Evolutionary conservation across 305 asterid species (phyloP).

Genomic region (Galium porrigens): DNA sequence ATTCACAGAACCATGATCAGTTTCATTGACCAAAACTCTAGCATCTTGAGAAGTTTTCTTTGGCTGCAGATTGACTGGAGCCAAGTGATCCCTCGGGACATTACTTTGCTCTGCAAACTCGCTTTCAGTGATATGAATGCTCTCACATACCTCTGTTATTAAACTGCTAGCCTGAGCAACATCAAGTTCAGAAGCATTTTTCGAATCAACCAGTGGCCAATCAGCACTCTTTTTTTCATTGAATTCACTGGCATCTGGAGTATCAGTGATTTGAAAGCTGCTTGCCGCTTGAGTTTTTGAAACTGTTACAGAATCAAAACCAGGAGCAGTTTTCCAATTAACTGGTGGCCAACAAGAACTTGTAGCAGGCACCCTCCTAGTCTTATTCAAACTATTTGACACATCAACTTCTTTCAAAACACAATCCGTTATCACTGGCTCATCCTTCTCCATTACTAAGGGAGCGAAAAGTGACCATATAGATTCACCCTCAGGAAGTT

Average conservation of each 20-base stretch:
- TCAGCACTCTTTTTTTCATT: conserved; percentile 14
- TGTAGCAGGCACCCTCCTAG: conserved; percentile 22
- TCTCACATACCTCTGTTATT: conserved; percentile 12
- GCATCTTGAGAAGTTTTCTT: conserved; percentile 23
- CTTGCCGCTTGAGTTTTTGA: conserved; percentile 8
- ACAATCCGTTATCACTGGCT: conserved; percentile 8
- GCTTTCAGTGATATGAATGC: conserved; percentile 14
- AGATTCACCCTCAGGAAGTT: conserved; percentile 54
- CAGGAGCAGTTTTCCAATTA: conserved; percentile 62
- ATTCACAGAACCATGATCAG: conserved; percentile 23
- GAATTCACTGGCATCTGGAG: conserved; percentile 8
- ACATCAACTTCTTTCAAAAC: conserved; percentile 21
- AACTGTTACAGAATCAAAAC: conserved; percentile 18
- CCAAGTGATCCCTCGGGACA: not conserved
- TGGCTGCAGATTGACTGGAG: conserved; percentile 21
- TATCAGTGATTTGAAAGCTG: conserved; percentile 9
- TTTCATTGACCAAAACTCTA: conserved; percentile 20
- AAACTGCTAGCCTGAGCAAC: conserved; percentile 10
- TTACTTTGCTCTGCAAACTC: conserved; percentile 12
- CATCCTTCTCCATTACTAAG: conserved; percentile 21
- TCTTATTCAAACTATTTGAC: conserved; percentile 14
- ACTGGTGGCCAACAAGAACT: conserved; percentile 59
- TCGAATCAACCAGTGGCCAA: conserved; percentile 71
- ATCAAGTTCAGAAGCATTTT: conserved; percentile 41
- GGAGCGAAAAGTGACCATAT: conserved; percentile 44